Conservation (phyloP, 345 rosid species). For the Rhodamnia rubescens region DNA sequence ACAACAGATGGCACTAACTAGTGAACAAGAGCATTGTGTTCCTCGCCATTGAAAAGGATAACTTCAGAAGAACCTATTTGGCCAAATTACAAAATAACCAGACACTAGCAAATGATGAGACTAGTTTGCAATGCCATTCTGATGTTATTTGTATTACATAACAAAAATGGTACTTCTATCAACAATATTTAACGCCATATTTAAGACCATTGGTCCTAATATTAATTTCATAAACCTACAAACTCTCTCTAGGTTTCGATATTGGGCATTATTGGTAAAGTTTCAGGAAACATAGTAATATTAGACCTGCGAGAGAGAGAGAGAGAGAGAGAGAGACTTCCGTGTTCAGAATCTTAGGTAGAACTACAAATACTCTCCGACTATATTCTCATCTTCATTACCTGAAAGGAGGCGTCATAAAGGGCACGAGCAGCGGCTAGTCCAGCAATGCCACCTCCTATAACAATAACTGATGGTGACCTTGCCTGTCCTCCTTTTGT, state of each 20-base stretch:
- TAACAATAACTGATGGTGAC: constrained; percentile 83
- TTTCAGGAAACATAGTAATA: not conserved
- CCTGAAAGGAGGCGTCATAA: constrained; percentile 86
- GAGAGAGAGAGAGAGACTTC: not conserved
- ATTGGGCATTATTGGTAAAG: not conserved
- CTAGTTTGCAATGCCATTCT: not conserved
- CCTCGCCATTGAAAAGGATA: not conserved
- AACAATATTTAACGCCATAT: not conserved
- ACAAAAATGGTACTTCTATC: not conserved
- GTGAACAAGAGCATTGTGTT: not conserved
- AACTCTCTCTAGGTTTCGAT: not conserved
- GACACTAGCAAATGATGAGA: not conserved
- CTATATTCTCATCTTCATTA: not conserved
- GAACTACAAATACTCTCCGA: not conserved
- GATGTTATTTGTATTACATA: not conserved
- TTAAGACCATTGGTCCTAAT: not conserved
- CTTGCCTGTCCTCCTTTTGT: constrained; percentile 36
- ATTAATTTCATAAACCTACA: not conserved
- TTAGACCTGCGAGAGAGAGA: not conserved
- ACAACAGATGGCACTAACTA: not conserved
- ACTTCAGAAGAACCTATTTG: not conserved
- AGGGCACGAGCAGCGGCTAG: constrained; percentile 88
- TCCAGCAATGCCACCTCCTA: constrained; percentile 89
- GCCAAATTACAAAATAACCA: not conserved
- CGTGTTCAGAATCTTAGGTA: not conserved